These are phyloP conservation scores for Hyaloscypha hepaticicola DNA, from an alignment of 495 filamentous ascomycete genomes.

Conservation along the genomic window DNA sequence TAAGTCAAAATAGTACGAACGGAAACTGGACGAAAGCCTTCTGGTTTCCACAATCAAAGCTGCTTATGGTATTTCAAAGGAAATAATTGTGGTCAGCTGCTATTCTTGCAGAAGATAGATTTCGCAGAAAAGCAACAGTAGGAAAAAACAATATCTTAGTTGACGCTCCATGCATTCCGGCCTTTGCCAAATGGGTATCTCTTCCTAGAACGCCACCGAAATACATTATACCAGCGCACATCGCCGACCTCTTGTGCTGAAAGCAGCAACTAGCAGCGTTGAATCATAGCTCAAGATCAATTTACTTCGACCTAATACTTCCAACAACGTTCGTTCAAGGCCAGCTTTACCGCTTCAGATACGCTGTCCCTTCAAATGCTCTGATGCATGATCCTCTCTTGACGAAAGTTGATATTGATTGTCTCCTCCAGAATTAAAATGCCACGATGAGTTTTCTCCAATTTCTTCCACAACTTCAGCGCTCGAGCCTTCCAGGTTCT, in stretches of 20 bases:
- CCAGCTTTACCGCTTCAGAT: neutral
- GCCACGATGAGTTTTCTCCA: conserved; percentile 16
- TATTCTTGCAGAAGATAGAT: neutral
- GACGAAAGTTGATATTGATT: conserved; percentile 17
- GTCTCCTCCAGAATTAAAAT: conserved; percentile 18
- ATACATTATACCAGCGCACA: no score
- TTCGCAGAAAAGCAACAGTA: neutral
- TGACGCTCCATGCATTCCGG: neutral
- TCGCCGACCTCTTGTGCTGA: neutral
- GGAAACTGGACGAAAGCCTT: neutral
- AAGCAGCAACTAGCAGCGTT: no score
- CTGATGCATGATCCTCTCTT: conserved; percentile 17
- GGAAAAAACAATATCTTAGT: no score
- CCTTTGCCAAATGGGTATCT: neutral
- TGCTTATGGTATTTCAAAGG: no score
- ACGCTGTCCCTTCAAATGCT: neutral
- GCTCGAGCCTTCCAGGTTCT: conserved; percentile 9
- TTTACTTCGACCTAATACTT: no score
- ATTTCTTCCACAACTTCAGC: conserved; percentile 5
- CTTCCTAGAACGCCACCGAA: neutral
- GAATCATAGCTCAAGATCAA: no score
- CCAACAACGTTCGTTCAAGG: no score
- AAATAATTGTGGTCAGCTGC: no score
- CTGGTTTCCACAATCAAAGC: neutral
- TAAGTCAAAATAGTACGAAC: neutral